Conservation (phyloP, 495 filamentous ascomycete species). For the Daldinia vernicosa region DNA sequence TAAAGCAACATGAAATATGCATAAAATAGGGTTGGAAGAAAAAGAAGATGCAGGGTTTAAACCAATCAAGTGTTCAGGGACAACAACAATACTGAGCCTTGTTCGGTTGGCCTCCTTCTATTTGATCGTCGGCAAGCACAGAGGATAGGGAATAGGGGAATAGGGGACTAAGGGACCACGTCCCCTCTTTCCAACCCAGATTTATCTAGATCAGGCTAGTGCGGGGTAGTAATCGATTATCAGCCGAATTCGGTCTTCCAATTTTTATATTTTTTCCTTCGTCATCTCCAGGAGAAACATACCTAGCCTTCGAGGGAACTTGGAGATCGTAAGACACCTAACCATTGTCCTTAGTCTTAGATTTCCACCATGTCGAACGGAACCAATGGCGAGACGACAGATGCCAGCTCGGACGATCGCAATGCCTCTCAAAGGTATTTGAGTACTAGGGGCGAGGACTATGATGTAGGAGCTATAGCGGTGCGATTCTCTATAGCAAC, state of each 20-base stretch:
- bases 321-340: constrained; percentile 27
- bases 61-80: constrained; percentile 18
- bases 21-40: background rate
- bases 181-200: background rate
- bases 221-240: constrained; percentile 36
- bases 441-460: constrained; percentile 81
- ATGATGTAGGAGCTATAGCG: constrained; percentile 66
- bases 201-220: constrained; percentile 31
- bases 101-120: constrained; percentile 5
- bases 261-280: constrained; percentile 25
- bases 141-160: background rate
- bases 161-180: background rate
- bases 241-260: constrained; percentile 36
- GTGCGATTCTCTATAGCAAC: background rate
- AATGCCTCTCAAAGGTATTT: constrained; percentile 80
- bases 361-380: constrained; percentile 35
- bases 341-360: background rate
- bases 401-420: constrained; percentile 47
- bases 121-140: background rate
- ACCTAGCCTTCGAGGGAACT: constrained; percentile 25
- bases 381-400: constrained; percentile 28
- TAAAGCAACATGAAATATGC: background rate
- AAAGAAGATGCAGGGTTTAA: background rate
- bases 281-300: constrained; percentile 27
- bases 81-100: background rate